Conservation (phyloP, 164 flowering plant species). For the Aristolochia californica region DNA sequence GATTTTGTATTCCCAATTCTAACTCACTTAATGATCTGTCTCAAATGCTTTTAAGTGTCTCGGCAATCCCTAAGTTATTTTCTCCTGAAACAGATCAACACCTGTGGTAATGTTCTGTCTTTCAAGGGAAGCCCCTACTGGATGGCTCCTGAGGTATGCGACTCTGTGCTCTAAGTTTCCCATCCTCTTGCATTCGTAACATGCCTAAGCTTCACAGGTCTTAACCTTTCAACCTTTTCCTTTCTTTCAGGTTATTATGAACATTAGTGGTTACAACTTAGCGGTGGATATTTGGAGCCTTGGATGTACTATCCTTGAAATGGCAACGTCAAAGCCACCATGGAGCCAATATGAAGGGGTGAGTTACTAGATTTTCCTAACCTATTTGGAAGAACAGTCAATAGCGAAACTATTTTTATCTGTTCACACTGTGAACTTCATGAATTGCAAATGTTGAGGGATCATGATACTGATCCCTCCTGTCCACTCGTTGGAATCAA, state of each 20-base stretch:
- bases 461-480: too few relatives aligned
- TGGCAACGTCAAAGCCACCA: constrained; percentile 95
- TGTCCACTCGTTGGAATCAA: too few relatives aligned
- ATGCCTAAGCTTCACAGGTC: neutral
- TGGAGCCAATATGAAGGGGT: constrained; percentile 99
- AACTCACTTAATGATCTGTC: too few relatives aligned
- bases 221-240: neutral
- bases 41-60: neutral
- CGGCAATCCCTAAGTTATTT: constrained; percentile 4
- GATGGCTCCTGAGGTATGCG: constrained; percentile 96
- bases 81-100: constrained; percentile 40
- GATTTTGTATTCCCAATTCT: too few relatives aligned
- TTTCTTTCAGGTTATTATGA: constrained; percentile 74
- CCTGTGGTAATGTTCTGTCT: constrained; percentile 65
- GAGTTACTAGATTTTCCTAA: constrained; percentile 10
- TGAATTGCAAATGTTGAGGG: neutral
- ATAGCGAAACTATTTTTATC: neutral
- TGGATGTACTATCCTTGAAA: constrained; percentile 93
- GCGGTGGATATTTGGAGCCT: constrained; percentile 97
- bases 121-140: constrained; percentile 97
- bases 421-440: neutral
- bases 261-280: constrained; percentile 64
- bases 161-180: neutral
- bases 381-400: neutral
- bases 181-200: neutral